Evolutionary conservation across 208 protist species (phyloP), one percentile per base, ranked within the genome.

Genomic region (Borovskyia barvae): DNA sequence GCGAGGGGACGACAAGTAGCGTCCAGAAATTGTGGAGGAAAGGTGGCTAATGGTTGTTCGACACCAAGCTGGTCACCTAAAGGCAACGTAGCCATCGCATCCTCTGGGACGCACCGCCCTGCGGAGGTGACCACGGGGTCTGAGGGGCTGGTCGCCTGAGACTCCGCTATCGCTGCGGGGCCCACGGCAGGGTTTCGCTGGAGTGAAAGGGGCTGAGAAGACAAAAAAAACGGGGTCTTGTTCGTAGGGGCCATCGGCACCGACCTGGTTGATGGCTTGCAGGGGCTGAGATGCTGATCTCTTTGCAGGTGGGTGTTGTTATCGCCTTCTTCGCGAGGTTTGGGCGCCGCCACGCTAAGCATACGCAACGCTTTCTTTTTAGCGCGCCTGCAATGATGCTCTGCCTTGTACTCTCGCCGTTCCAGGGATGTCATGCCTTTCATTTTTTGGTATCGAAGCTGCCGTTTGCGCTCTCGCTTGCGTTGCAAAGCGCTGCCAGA

Each of bases 401-500:
- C 55, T 5, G 46, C 64, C 26, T 40, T 50, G 64, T 63, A 63
- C 48, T 41, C n/a, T 7, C 64, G 64, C 39, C 46, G 64, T 50
- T 64, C 64, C 40, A 51, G 48, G 2, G 55, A 63, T 7, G 64
- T 40, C 64, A 71, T 57, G 5, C 6, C 33, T 35, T 63, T 62
- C 64, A 71, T 25, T 42, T 41, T 64, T 32, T 56, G 55, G 37
- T 57, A 48, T 41, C 57, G 62, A 47, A 57, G 54, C 64, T 47
- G 55, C 15, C 40, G 59, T 35, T 71, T 71, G 48, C 64, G 64
- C 48, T 71, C 30, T 0, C 64, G 64, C 40, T 46, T 56, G 29
- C 54, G 64, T 9, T 53, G 40, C n/a, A 72, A 30, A 42, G 54
- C 66, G 50, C 50, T 72, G 50, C 55, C 66, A 17, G 55, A 64